phyloP scores from a whole-genome alignment of 2,329 filamentous ascomycete species.

The Phyllosticta paracitricarpa region DNA sequence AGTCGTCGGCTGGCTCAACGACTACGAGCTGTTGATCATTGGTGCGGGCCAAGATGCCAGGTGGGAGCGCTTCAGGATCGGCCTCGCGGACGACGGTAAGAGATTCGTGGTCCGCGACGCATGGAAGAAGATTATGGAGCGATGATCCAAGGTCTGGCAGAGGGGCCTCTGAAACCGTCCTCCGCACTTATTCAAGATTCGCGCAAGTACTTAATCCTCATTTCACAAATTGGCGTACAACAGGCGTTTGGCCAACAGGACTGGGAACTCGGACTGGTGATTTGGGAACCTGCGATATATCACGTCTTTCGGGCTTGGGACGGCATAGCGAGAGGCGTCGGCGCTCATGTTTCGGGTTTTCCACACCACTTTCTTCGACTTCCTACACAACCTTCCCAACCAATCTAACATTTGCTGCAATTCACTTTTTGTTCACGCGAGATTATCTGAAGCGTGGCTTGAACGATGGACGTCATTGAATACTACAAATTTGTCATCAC shows the following conservation, averaged over 20 bases:
- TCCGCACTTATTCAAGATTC: background rate
- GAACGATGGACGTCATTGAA: too few species aligned
- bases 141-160: background rate
- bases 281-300: background rate
- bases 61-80: conserved; percentile 79
- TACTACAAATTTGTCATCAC: too few species aligned
- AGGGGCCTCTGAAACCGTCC: background rate
- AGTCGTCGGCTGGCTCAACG: conserved; percentile 71
- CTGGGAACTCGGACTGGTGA: background rate
- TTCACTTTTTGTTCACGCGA: too few species aligned
- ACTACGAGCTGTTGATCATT: conserved; percentile 63
- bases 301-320: background rate
- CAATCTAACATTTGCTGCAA: background rate
- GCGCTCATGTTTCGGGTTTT: background rate
- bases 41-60: conserved; percentile 70
- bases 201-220: background rate
- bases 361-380: background rate
- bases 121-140: conserved; percentile 52
- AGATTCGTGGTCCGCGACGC: conserved; percentile 60
- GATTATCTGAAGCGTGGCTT: too few species aligned
- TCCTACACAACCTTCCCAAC: background rate
- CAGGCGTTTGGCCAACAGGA: background rate
- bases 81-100: conserved; percentile 58
- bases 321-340: background rate
- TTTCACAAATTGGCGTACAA: background rate